These are phyloP conservation scores for Nakaseomyces bracarensis DNA, from an alignment of 1,139 yeast genomes.

Conservation along the genomic window DNA sequence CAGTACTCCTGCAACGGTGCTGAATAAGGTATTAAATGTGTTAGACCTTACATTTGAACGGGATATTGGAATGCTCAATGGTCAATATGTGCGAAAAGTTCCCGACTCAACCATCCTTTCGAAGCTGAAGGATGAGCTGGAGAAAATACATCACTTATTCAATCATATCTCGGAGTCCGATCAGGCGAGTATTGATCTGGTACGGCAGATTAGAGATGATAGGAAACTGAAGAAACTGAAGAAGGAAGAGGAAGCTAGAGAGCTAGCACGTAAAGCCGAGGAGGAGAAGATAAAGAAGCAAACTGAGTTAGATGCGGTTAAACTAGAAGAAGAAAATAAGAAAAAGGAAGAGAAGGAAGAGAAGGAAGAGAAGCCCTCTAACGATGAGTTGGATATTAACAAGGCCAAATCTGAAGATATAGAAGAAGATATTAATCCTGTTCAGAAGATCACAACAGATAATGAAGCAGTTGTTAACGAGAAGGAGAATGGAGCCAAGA, in stretches of 20 bases:
- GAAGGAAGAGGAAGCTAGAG: slow-evolving; percentile 15
- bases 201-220: slow-evolving; percentile 16
- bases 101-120: slow-evolving; percentile 43
- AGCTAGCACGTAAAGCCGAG: slow-evolving; percentile 8
- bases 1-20: slow-evolving; percentile 32
- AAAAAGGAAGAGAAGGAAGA: slow-evolving; percentile 11
- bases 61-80: slow-evolving; percentile 52
- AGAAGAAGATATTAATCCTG: neutral
- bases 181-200: slow-evolving; percentile 25
- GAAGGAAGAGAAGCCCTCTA: neutral
- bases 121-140: slow-evolving; percentile 41
- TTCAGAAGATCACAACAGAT: too few relatives aligned
- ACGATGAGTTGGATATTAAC: too few relatives aligned
- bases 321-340: slow-evolving; percentile 11
- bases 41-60: slow-evolving; percentile 50
- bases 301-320: slow-evolving; percentile 11
- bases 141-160: slow-evolving; percentile 43
- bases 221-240: slow-evolving; percentile 1
- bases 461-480: slow-evolving; percentile 6
- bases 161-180: slow-evolving; percentile 43
- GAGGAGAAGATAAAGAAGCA: slow-evolving; percentile 10
- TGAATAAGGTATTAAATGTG: slow-evolving; percentile 47
- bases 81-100: slow-evolving; percentile 43
- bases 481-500: slow-evolving; percentile 8
- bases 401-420: too few relatives aligned